These are phyloP conservation scores for Neofusicoccum kwambonambiense DNA, from an alignment of 2,329 filamentous ascomycete species.

Conservation along the genomic window DNA sequence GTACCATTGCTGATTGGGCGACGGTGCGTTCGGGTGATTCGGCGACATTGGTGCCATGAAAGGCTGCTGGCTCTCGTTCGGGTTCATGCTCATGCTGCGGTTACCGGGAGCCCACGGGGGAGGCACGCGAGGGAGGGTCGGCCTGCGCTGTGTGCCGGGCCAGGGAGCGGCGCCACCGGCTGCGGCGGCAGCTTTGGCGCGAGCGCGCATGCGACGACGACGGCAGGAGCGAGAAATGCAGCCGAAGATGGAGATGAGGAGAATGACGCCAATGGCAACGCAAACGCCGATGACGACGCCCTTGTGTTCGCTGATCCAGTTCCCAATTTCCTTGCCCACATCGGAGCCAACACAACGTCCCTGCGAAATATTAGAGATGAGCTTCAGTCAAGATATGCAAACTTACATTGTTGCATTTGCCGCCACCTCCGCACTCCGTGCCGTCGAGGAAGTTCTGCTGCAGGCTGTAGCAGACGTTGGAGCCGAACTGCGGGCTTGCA, in stretches of 20 bases:
- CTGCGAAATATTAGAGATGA: conserved; percentile 29
- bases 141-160: not conserved
- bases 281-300: conserved; percentile 79
- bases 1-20: not conserved
- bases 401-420: conserved; percentile 68
- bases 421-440: conserved; percentile 77
- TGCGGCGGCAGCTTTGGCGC: not conserved
- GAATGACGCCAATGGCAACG: conserved; percentile 67
- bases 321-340: conserved; percentile 66
- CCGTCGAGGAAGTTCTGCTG: conserved; percentile 94
- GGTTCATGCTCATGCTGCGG: not conserved
- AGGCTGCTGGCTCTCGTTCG: conserved; percentile 1
- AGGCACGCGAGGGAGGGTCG: conserved; percentile 8
- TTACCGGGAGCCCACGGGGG: conserved; percentile 3
- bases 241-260: conserved; percentile 62
- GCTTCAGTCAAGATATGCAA: not conserved
- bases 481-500: conserved; percentile 64
- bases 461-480: conserved; percentile 68
- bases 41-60: not conserved
- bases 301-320: conserved; percentile 77
- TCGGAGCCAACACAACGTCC: conserved; percentile 73
- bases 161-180: not conserved
- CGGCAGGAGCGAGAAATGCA: conserved; percentile 64
- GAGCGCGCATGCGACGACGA: conserved; percentile 19
- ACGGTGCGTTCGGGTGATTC: not conserved